Percentiles rank a stretch among this genome's conserved stretches.
These are phyloP conservation scores for Paxillus rubicundulus DNA, from an alignment of 768 basidiomycete species.

Conservation along the genomic window DNA sequence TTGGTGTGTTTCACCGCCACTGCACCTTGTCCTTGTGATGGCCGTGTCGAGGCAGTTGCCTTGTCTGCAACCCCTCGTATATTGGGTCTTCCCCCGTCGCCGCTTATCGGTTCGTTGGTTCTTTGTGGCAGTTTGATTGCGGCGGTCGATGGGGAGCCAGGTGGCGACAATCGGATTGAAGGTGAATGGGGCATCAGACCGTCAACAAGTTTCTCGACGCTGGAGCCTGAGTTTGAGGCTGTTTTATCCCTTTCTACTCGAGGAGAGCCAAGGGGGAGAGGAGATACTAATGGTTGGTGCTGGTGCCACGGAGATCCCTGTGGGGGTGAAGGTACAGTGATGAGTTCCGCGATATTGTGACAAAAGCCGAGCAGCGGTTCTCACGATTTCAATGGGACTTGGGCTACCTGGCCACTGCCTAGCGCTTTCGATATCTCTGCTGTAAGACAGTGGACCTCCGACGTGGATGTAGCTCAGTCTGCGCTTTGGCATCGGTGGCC, in stretches of 20 bases:
- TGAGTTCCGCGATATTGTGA: background rate
- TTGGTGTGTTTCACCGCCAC: background rate
- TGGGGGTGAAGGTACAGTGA: background rate
- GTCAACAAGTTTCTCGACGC: conserved; percentile 14
- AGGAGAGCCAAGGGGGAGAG: background rate
- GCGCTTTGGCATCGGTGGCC: conserved; percentile 29
- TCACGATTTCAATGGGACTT: conserved; percentile 12
- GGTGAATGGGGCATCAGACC: conserved; percentile 13
- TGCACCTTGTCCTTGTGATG: background rate
- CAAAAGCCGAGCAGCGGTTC: background rate
- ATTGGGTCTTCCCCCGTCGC: background rate
- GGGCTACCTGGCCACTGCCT: conserved; percentile 15
- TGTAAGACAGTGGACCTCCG: conserved; percentile 6
- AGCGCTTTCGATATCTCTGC: background rate
- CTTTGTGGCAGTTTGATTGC: conserved; percentile 1
- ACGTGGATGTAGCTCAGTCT: conserved; percentile 10
- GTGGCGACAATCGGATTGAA: conserved; percentile 19
- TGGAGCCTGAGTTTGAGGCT: background rate
- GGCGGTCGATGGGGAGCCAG: conserved; percentile 11
- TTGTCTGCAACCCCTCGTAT: background rate
- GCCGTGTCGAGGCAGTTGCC: background rate
- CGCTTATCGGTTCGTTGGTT: background rate
- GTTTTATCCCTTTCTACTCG: background rate
- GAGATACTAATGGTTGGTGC: conserved; percentile 13
- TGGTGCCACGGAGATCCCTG: conserved; percentile 12